Percentiles rank a stretch among this genome's conserved stretches.
Evolutionary conservation across 176 grass and related monocot species (phyloP).

Genomic region (Zea mays): Zm-B73-REFERENCE-NAM-5.0 NC_050100.1:82141501-82142000

Average conservation of each 20-base stretch:
- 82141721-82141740: conserved; percentile 4
- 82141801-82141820: conserved; percentile 64
- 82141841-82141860: conserved; percentile 90
- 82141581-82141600: conserved; percentile 67
- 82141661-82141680: conserved; percentile 80
- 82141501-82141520: conserved; percentile 85
- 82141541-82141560: conserved; percentile 66
- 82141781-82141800: conserved; percentile 65
- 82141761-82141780: conserved; percentile 45
- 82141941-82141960: conserved; percentile 17
- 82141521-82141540: conserved; percentile 72
- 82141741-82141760: conserved; percentile 16
- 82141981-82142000: conserved; percentile 83
- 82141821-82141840: conserved; percentile 75
- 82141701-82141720: conserved; percentile 9
- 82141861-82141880: conserved; percentile 63
- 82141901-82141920: conserved; percentile 88
- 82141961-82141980: conserved; percentile 29
- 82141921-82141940: conserved; percentile 4
- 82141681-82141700: conserved; percentile 55
- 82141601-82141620: conserved; percentile 56
- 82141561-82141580: conserved; percentile 72
- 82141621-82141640: conserved; percentile 46
- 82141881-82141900: conserved; percentile 79
- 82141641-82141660: conserved; percentile 54